These are phyloP conservation scores for Trametes polyzona DNA, from an alignment of 1,284 basidiomycete genomes.

Conservation along the genomic window DNA sequence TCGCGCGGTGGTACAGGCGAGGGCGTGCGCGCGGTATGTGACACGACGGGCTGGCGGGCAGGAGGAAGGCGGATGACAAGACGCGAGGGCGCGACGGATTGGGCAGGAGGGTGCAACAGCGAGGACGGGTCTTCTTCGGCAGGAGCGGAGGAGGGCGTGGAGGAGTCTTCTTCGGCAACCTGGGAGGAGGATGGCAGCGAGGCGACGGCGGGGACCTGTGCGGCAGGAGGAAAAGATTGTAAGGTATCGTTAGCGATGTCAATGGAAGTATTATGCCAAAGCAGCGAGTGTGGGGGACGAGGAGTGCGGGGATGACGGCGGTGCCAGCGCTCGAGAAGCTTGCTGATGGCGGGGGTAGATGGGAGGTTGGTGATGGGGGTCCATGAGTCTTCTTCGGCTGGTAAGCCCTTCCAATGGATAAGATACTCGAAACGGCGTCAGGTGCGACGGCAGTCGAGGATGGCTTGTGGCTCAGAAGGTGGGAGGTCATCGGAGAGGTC, in stretches of 20 bases:
- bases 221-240: not conserved
- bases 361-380: constrained; percentile 38
- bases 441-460: constrained; percentile 34
- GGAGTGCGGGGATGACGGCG: constrained; percentile 34
- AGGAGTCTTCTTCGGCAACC: not conserved
- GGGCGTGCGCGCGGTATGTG: too few relatives aligned
- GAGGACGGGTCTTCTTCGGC: too few relatives aligned
- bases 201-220: too few relatives aligned
- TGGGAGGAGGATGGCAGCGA: too few relatives aligned
- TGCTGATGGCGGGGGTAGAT: constrained; percentile 24
- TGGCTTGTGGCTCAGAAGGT: constrained; percentile 24
- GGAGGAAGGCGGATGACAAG: not conserved
- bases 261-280: not conserved
- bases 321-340: constrained; percentile 38
- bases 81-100: too few relatives aligned
- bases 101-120: too few relatives aligned
- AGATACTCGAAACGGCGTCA: constrained; percentile 38
- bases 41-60: too few relatives aligned
- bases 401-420: constrained; percentile 13
- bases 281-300: constrained; percentile 4
- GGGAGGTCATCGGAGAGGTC: constrained; percentile 21
- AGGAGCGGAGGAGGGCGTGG: not conserved
- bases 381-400: constrained; percentile 31
- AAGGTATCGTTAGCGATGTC: not conserved
- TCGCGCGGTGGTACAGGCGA: not conserved